These are phyloP conservation scores for Cladosporium colombiae DNA, from an alignment of 2,329 filamentous ascomycete genomes.

Conservation along the genomic window DNA sequence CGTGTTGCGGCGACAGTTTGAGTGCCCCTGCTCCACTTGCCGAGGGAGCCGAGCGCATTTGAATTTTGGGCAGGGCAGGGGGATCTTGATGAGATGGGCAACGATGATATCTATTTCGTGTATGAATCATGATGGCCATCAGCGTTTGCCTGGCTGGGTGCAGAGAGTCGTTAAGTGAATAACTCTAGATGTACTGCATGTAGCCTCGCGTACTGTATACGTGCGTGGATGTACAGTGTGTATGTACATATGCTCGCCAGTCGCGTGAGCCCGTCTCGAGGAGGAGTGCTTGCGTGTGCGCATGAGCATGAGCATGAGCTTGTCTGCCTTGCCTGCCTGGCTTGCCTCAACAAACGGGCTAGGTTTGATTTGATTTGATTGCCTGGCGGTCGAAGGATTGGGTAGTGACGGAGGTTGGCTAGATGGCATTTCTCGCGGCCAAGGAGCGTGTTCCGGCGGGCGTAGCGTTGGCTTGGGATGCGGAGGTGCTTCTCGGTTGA, in stretches of 20 bases:
- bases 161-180: background rate
- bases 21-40: constrained; percentile 4
- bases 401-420: background rate
- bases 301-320: background rate
- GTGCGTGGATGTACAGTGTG: too few species aligned
- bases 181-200: background rate
- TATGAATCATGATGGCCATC: background rate
- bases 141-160: background rate
- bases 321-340: background rate
- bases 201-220: background rate
- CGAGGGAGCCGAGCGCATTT: background rate
- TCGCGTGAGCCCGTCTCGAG: constrained; percentile 4
- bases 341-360: background rate
- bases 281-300: constrained; percentile 2
- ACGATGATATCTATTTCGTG: background rate
- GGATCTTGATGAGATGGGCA: background rate
- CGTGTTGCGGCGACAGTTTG: background rate
- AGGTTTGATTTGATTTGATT: background rate
- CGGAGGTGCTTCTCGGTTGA: constrained; percentile 15
- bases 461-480: constrained; percentile 3
- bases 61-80: background rate
- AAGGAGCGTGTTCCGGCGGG: background rate
- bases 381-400: background rate
- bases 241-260: background rate
- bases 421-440: background rate